Evolutionary conservation across 352 stramenopile genomes (phyloP), one percentile per base, ranked within the genome.

Genomic region (Phytophthora rubi): DNA sequence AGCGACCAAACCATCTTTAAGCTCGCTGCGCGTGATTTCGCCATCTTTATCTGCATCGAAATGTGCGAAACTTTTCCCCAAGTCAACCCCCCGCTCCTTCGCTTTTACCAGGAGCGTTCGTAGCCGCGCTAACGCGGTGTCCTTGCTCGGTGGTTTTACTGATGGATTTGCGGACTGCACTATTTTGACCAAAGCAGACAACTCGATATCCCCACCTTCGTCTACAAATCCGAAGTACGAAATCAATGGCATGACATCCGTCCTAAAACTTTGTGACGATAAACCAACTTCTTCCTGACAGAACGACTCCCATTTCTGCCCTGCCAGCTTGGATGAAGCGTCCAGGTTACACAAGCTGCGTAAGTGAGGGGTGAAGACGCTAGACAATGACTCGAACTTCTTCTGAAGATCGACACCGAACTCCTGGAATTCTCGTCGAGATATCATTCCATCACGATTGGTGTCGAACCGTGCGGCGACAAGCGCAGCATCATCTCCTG

Each of bases 21-120:
- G 79, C 64, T 96, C 90, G 0, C 53, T 53, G 16, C 71, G 64
- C 0, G 85, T 88, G 33, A 95, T 76, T 53, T 84, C 64, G 1
- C 86, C 84, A 16, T 85, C 85, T 2, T 72, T 68, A 60, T 95
- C 72, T 0, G 74, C 75, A 65, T 95, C 88, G 68, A 95, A 95
- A 59, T 95, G 86, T 1, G 52, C 48, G 72, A 92, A 92, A 26
- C 81, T 83, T 39, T 67, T 68, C 13, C 70, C 60, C 2, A 88
- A n/a, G 42, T 89, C 71, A 15, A 88, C 66, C 1, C 84, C 84
- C 66, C 85, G 63, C 1, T 62, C 59, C 32, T 77, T 76, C 8
- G 82, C 82, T 23, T 82, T 79, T 1, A 42, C 8, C 15, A 91
- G 32, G 9, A 73, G 61, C 21, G 35, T 74, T 35, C 59, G 45